These are phyloP conservation scores for Xylaria sp. DNA, from an alignment of 2,329 filamentous ascomycete species.

Conservation along the genomic window DNA sequence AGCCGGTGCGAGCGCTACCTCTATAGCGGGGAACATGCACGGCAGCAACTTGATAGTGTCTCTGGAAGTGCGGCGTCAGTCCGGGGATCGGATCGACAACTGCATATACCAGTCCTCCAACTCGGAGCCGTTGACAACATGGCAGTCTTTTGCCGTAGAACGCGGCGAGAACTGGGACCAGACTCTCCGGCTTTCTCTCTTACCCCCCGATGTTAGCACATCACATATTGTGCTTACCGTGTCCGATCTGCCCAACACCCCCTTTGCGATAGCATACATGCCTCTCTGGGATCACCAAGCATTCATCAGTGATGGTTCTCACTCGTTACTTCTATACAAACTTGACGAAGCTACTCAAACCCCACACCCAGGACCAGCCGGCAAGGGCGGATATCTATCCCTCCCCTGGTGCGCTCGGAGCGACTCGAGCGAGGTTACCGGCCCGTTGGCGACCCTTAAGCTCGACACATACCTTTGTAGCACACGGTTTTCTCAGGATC, in stretches of 20 bases:
- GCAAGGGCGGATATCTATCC: constrained; percentile 84
- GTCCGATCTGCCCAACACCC: constrained; percentile 81
- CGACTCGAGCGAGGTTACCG: constrained; percentile 74
- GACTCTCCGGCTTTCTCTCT: constrained; percentile 79
- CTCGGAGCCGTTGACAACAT: constrained; percentile 75
- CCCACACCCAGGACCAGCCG: constrained; percentile 61
- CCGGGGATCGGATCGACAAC: constrained; percentile 80
- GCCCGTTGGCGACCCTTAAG: constrained; percentile 76
- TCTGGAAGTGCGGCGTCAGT: constrained; percentile 79
- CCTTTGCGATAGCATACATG: constrained; percentile 90
- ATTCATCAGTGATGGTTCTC: constrained; percentile 83
- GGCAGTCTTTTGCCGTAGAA: constrained; percentile 82
- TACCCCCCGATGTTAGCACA: constrained; percentile 76
- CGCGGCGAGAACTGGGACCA: constrained; percentile 85
- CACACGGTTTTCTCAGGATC: constrained; percentile 91
- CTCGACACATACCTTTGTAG: constrained; percentile 90
- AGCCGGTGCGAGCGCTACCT: constrained; percentile 72
- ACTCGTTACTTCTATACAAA: constrained; percentile 81
- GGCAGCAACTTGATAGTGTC: constrained; percentile 84
- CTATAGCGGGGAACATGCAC: constrained; percentile 63
- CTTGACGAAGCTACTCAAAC: constrained; percentile 88
- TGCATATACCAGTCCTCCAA: constrained; percentile 90
- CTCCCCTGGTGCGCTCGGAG: constrained; percentile 76
- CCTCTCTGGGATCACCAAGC: constrained; percentile 91
- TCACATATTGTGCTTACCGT: constrained; percentile 90